Percentiles rank a stretch among this genome's conserved stretches.
Conservation (phyloP, 106 monocot genomes). For the Dendrobium nobile region DNA sequence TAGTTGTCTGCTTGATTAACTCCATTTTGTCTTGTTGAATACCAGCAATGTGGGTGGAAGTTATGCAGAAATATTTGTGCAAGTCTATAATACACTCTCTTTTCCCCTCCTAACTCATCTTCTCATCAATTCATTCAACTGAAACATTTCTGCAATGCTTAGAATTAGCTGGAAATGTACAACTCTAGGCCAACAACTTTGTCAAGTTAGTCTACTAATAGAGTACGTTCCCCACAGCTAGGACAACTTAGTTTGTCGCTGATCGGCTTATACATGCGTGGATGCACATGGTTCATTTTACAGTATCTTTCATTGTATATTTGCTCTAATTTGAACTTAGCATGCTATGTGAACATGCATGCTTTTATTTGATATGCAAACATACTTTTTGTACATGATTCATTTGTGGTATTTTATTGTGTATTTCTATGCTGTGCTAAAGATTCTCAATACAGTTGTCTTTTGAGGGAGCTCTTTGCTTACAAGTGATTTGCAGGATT, state of each 20-base stretch:
- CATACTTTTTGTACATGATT: not conserved
- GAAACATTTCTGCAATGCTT: not conserved
- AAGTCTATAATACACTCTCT: not conserved
- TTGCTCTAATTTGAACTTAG: not conserved
- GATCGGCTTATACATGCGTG: not conserved
- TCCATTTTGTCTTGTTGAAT: not conserved
- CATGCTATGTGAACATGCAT: not conserved
- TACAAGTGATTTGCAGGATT: conserved; percentile 14
- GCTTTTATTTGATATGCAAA: not conserved
- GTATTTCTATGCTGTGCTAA: not conserved
- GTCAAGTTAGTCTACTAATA: not conserved
- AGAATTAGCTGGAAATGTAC: not conserved
- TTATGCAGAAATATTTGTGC: not conserved
- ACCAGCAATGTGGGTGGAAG: not conserved
- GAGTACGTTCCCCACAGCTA: not conserved
- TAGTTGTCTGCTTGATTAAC: too few species aligned
- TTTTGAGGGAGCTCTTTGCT: not conserved
- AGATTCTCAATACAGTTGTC: not conserved
- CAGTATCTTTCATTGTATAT: not conserved
- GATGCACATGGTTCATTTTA: not conserved
- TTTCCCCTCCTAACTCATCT: not conserved
- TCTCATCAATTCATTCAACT: not conserved
- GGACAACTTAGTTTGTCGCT: not conserved
- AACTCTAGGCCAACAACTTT: not conserved
- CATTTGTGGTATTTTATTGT: not conserved